Evolutionary conservation across 1,139 yeast species (phyloP).

Genomic region (Debaryomyces subglobosus): DNA sequence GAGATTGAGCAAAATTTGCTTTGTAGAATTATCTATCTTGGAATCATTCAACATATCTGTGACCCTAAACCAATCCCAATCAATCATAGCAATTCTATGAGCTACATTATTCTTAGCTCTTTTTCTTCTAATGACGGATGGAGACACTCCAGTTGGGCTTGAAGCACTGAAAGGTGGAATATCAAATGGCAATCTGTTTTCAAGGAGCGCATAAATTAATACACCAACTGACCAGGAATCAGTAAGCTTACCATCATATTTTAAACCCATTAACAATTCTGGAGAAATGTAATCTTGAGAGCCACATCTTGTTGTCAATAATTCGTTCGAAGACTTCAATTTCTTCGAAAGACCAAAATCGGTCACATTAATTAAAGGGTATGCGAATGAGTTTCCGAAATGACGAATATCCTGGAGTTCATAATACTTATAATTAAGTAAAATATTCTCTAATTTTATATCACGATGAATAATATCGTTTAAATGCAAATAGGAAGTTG

Average conservation of each 20-base stretch:
- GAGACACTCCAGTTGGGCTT: constrained; percentile 36
- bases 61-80: constrained; percentile 77
- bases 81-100: constrained; percentile 88
- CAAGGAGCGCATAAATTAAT: constrained; percentile 78
- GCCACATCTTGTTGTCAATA: constrained; percentile 87
- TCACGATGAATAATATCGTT: constrained; percentile 80
- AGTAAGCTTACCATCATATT: constrained; percentile 86
- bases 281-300: constrained; percentile 96
- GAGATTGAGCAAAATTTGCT: constrained; percentile 28
- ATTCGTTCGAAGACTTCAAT: constrained; percentile 58
- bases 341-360: constrained; percentile 87
- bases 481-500: constrained; percentile 74
- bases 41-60: constrained; percentile 22
- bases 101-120: constrained; percentile 66
- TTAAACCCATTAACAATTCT: constrained; percentile 84
- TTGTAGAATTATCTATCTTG: constrained; percentile 20
- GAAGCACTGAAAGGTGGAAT: constrained; percentile 47
- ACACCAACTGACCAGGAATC: constrained; percentile 97
- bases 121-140: constrained; percentile 51
- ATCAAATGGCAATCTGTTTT: constrained; percentile 88
- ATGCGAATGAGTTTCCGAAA: constrained; percentile 11
- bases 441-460: constrained; percentile 79
- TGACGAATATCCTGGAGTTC: constrained; percentile 11
- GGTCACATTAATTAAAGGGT: constrained; percentile 64
- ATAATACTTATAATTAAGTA: constrained; percentile 43